phyloP scores from a whole-genome alignment of 768 basidiomycete genomes.

The Mycena alexandri region DNA sequence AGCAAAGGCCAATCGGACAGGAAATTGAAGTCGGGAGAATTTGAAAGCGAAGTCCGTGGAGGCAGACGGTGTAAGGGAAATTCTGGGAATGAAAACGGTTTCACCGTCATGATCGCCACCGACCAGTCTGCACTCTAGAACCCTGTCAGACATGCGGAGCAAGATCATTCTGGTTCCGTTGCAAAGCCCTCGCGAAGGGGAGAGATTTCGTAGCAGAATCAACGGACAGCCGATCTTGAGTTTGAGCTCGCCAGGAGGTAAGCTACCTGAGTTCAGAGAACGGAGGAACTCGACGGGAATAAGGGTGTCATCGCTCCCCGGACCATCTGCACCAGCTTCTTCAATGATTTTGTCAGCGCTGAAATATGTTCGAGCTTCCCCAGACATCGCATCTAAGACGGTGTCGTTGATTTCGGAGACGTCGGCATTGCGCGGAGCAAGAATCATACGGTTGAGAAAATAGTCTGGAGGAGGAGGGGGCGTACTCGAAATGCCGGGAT shows the following conservation, averaged over 20 bases:
- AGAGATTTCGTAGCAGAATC: constrained; percentile 60
- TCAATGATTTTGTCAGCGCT: constrained; percentile 47
- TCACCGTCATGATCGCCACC: constrained; percentile 53
- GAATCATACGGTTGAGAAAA: constrained; percentile 52
- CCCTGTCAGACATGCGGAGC: constrained; percentile 40
- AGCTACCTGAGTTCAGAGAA: constrained; percentile 50
- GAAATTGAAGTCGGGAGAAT: constrained; percentile 55
- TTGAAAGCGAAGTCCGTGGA: constrained; percentile 43
- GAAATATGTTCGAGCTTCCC: constrained; percentile 36
- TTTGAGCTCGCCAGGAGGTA: constrained; percentile 53
- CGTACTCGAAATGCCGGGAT: constrained; percentile 31
- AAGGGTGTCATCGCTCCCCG: constrained; percentile 39
- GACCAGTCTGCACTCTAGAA: constrained; percentile 52
- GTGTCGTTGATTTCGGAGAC: constrained; percentile 51
- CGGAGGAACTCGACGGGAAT: constrained; percentile 55
- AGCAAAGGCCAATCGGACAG: constrained; percentile 58
- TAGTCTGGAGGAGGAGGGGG: constrained; percentile 41
- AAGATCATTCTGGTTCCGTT: constrained; percentile 54
- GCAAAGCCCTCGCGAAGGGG: constrained; percentile 50
- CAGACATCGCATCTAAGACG: constrained; percentile 42
- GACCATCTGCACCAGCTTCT: constrained; percentile 37
- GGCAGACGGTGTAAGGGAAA: constrained; percentile 49
- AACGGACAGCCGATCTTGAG: constrained; percentile 53
- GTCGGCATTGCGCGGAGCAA: constrained; percentile 52
- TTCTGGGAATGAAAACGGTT: constrained; percentile 53